phyloP scores from a whole-genome alignment of 2,329 filamentous ascomycete genomes.

The Eurotiales sp. region DNA sequence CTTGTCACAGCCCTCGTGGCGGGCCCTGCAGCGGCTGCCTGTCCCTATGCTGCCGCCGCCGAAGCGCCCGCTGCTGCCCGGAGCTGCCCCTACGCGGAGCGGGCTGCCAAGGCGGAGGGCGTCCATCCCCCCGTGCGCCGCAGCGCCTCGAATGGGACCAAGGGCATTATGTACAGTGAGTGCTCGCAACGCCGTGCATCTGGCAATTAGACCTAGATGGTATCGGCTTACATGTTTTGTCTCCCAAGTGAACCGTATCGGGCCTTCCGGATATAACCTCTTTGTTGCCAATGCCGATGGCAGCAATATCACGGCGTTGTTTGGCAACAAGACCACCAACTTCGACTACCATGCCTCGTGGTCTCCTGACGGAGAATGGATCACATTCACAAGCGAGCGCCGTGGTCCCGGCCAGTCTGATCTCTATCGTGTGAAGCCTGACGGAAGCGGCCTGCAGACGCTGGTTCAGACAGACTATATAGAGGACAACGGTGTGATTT shows the following conservation, averaged over 20 bases:
- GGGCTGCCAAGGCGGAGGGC: neutral
- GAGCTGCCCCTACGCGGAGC: neutral
- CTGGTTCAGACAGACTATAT: neutral
- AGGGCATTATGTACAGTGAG: neutral
- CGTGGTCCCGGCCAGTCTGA: conserved; percentile 40
- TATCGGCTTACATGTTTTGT: neutral
- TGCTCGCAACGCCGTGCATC: too few species aligned
- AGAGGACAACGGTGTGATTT: conserved; percentile 26
- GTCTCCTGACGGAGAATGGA: conserved; percentile 38
- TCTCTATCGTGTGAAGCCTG: conserved; percentile 34
- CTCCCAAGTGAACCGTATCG: conserved; percentile 35
- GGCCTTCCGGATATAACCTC: conserved; percentile 23
- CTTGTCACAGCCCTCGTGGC: neutral
- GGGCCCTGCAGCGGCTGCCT: neutral
- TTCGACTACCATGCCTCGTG: conserved; percentile 42
- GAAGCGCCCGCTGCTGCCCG: neutral
- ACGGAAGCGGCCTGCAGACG: conserved; percentile 31
- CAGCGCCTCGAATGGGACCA: neutral
- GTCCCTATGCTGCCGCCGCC: neutral
- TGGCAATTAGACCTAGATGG: too few species aligned
- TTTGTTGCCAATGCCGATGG: conserved; percentile 40
- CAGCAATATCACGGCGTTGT: conserved; percentile 33
- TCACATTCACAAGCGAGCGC: conserved; percentile 41
- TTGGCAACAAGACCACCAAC: conserved; percentile 22
- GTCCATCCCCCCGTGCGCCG: too few species aligned